phyloP scores from a whole-genome alignment of 116 monocot genomes.

The Dioscorea cayenensis region DNA sequence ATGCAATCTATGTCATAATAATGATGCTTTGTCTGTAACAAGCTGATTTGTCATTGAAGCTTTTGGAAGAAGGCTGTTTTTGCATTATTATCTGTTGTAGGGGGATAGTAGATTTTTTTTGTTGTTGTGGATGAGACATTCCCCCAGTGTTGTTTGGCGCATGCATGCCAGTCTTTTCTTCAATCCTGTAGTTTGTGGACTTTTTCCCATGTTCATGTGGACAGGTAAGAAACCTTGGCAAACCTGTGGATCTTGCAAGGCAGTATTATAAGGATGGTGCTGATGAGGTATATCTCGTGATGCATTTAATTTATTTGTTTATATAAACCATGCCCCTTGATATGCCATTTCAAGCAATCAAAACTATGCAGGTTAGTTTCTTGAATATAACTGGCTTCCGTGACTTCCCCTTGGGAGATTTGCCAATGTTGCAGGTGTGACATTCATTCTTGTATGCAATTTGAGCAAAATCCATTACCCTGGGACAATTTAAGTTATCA shows the following conservation, averaged over 20 bases:
- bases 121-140: too few relatives aligned
- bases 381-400: conserved; percentile 98
- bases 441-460: background rate
- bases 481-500: too few relatives aligned
- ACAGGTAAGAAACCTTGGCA: conserved; percentile 97
- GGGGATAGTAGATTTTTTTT: too few relatives aligned
- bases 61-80: too few relatives aligned
- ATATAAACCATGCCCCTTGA: background rate
- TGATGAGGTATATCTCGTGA: conserved; percentile 59
- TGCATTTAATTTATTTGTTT: background rate
- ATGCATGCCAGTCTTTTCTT: too few relatives aligned
- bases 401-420: conserved; percentile 93
- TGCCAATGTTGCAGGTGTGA: conserved; percentile 95
- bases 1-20: too few relatives aligned
- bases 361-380: conserved; percentile 75
- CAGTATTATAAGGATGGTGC: conserved; percentile 98
- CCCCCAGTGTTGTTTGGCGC: too few relatives aligned
- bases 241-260: conserved; percentile 92
- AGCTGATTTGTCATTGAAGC: too few relatives aligned
- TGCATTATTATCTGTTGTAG: too few relatives aligned
- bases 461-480: too few relatives aligned
- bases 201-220: conserved; percentile 7
- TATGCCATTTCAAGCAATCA: conserved; percentile 2
- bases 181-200: background rate
- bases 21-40: too few relatives aligned